These are phyloP conservation scores for Tulasnella sp. DNA, from an alignment of 768 basidiomycete genomes.

Conservation along the genomic window DNA sequence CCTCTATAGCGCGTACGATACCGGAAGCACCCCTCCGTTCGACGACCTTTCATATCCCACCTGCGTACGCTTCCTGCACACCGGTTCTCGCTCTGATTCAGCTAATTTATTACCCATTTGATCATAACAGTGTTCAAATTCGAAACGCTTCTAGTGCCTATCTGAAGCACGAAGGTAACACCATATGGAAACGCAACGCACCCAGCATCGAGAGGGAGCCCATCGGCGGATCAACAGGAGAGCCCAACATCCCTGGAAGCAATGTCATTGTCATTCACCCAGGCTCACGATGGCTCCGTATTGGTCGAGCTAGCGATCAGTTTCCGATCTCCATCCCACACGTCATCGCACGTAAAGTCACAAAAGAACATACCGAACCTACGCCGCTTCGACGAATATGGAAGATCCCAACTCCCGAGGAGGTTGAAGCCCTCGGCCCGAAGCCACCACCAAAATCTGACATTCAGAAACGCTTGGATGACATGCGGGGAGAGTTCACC, in stretches of 20 bases:
- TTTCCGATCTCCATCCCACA: slow-evolving; percentile 20
- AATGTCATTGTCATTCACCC: slow-evolving; percentile 31
- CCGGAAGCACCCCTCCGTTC: slow-evolving; percentile 66
- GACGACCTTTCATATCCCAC: slow-evolving; percentile 70
- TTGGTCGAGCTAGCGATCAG: slow-evolving; percentile 30
- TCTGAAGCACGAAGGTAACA: slow-evolving; percentile 64
- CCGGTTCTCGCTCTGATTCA: slow-evolving; percentile 23
- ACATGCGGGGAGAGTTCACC: slow-evolving; percentile 20
- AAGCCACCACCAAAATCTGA: neutral
- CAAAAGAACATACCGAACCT: neutral
- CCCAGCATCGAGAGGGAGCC: slow-evolving; percentile 25
- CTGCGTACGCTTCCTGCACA: slow-evolving; percentile 39
- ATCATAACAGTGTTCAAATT: slow-evolving; percentile 37
- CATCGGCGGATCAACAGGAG: neutral
- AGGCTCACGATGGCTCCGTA: slow-evolving; percentile 28
- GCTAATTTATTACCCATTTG: slow-evolving; percentile 28
- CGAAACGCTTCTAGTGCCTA: slow-evolving; percentile 71
- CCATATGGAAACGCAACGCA: slow-evolving; percentile 46
- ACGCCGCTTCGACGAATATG: neutral
- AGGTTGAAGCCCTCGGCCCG: neutral
- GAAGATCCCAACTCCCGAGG: slow-evolving; percentile 4
- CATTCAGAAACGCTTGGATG: slow-evolving; percentile 9
- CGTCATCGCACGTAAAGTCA: slow-evolving; percentile 19
- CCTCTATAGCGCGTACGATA: neutral
- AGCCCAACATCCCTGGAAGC: slow-evolving; percentile 14